Base-by-base conservation (phyloP, 2,329 filamentous ascomycete species). In the Piedraia hortae region DNA sequence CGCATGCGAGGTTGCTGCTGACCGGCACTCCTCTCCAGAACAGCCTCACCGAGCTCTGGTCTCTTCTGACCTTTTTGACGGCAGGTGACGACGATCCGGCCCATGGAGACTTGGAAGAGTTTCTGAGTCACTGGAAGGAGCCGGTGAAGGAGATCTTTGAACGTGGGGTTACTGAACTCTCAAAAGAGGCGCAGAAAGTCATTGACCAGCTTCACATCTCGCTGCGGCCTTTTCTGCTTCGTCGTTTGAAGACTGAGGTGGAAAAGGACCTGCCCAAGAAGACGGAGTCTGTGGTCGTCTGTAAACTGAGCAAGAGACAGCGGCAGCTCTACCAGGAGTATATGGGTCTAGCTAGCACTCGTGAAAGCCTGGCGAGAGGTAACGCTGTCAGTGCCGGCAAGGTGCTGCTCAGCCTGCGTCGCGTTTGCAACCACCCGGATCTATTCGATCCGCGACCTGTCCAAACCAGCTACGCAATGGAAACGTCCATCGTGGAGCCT, bases 181-280 rank as follows among this genome's bases (percentile, higher is more conserved):
- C 93, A 32, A 75, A 88, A 6, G 82, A 97, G 44, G 77, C 80
- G 7, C 73, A 77, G 34, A 71, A 70, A 26, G 80, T 91, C 32
- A 88, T 97, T 31, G 66, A 67, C 20, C 89, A 93, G 42, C 59
- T 97, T 4, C 88, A 97, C 49, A 78, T 88, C 33, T 77, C 93
- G 11, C 55, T 97, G 6, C 66, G 88, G 2, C 85, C 85, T 0
- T 93, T 91, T 38, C 59, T 97, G 6, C 56, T 97, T 4, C 68
- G 85, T 22, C 66, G 85, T 25, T 52, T 97, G 26, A 97, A 97
- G 47, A 73, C 77, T 19, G 85, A 97, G 39, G 85, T 97, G 4
- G 88, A 97, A 49, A 91, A 93, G 49, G 85, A 97, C 42, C 90
- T 97, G 74, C 85, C 88, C 0, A 80, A 65, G 28, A 97, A 97